Percentiles rank a stretch among this genome's conserved stretches.
These are phyloP conservation scores for Xylariomycetidae sp. DNA, from an alignment of 2,329 filamentous ascomycete genomes.

Conservation along the genomic window DNA sequence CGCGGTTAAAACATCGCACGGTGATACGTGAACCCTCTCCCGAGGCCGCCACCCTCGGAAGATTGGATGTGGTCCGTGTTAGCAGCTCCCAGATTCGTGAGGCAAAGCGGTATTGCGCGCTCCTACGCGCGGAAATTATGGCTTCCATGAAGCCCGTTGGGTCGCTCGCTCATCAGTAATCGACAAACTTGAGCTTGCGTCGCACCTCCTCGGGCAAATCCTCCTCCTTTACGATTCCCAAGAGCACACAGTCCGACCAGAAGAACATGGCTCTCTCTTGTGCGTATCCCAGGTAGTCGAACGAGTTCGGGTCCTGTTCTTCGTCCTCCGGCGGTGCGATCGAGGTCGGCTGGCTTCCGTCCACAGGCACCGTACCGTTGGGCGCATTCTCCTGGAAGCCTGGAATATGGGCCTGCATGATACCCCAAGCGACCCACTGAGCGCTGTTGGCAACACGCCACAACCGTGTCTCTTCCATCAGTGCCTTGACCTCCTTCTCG, in stretches of 20 bases:
- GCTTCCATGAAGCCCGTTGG: no score
- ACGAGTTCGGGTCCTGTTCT: slow-evolving; percentile 56
- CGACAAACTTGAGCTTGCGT: slow-evolving; percentile 55
- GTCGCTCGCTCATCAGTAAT: no score
- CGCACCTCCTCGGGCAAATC: slow-evolving; percentile 68
- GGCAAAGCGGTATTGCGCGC: no score
- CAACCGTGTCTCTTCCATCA: slow-evolving; percentile 72
- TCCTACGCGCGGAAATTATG: no score
- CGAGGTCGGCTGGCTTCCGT: slow-evolving; percentile 5
- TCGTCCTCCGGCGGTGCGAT: slow-evolving; percentile 28
- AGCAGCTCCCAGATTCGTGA: no score
- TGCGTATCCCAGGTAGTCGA: slow-evolving; percentile 89
- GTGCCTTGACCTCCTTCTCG: slow-evolving; percentile 61
- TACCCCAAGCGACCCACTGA: slow-evolving; percentile 92
- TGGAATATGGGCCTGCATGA: slow-evolving; percentile 86
- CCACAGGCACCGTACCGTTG: slow-evolving; percentile 21
- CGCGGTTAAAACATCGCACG: no score
- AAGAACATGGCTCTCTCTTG: slow-evolving; percentile 90
- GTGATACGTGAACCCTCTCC: no score
- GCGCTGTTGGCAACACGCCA: slow-evolving; percentile 88
- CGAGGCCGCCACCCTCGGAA: no score
- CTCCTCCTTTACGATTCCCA: slow-evolving; percentile 69
- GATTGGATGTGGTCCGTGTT: no score
- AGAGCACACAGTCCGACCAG: slow-evolving; percentile 78
- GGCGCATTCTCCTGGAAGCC: slow-evolving; percentile 53